Percentiles rank a stretch among this genome's conserved stretches.
Conservation (phyloP, 768 basidiomycete species). For the Cystofilobasidium ferigula region DNA sequence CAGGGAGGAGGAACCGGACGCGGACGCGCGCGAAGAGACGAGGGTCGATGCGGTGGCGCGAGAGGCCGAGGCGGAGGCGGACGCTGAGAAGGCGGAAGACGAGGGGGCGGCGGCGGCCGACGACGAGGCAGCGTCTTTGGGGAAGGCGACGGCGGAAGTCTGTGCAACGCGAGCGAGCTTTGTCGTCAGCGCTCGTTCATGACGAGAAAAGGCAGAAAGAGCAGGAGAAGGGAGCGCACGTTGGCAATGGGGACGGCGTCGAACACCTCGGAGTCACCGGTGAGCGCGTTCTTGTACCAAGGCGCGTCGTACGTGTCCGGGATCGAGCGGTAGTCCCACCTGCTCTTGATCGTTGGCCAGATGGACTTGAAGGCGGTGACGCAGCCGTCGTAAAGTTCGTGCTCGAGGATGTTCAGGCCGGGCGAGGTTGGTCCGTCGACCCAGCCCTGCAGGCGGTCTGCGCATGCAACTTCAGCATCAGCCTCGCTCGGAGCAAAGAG, state of each 20-base stretch:
- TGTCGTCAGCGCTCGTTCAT: background rate
- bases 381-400: conserved; percentile 56
- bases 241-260: background rate
- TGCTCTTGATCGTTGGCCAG: conserved; percentile 43
- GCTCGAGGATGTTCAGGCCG: conserved; percentile 73
- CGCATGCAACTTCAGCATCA: too few relatives aligned
- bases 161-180: background rate
- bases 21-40: too few relatives aligned
- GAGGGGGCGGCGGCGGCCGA: conserved; percentile 25
- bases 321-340: conserved; percentile 52
- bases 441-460: conserved; percentile 32
- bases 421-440: conserved; percentile 55
- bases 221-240: background rate
- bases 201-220: background rate
- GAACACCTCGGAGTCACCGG: background rate
- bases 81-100: conserved; percentile 10
- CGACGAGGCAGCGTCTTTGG: conserved; percentile 9
- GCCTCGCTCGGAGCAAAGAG: too few relatives aligned
- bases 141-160: background rate
- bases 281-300: conserved; percentile 4
- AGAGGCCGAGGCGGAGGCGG: conserved; percentile 12
- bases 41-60: conserved; percentile 10
- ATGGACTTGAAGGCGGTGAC: conserved; percentile 39
- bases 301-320: background rate
- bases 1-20: too few relatives aligned